A percentile compares a stretch with the other conserved stretches of the same genome.
phyloP scores from a whole-genome alignment of 2,329 filamentous ascomycete genomes.

The Neofusicoccum sp. region DNA sequence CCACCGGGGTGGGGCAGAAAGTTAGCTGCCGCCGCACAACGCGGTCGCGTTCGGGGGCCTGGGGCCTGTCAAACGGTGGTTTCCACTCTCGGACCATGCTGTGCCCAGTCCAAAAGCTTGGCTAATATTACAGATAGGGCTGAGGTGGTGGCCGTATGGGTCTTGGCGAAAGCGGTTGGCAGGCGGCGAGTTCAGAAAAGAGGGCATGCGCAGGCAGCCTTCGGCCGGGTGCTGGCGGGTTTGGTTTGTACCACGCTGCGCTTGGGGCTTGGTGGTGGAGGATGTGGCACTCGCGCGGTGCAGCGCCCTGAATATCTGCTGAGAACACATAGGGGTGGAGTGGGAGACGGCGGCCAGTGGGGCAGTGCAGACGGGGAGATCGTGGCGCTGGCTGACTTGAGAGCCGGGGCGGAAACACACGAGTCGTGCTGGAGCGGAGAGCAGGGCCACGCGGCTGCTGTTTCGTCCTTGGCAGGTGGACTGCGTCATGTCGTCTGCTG shows the following conservation, averaged over 20 bases:
- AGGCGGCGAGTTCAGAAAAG: not conserved
- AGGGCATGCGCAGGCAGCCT: not conserved
- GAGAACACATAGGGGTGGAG: not conserved
- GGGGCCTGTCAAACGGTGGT: not conserved
- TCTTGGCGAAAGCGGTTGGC: not conserved
- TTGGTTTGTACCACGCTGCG: not conserved
- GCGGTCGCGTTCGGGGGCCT: not conserved
- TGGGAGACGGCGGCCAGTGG: not conserved
- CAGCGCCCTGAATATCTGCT: not conserved
- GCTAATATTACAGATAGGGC: not conserved
- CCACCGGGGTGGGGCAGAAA: too few species aligned
- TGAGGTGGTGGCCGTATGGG: not conserved
- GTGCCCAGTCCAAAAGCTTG: conserved; percentile 4
- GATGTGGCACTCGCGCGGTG: not conserved
- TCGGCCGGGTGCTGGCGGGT: not conserved
- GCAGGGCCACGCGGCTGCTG: not conserved
- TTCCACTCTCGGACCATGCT: not conserved
- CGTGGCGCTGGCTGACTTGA: not conserved
- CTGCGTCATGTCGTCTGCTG: not conserved
- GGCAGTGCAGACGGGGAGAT: not conserved
- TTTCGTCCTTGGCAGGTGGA: not conserved
- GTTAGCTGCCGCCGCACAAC: too few species aligned
- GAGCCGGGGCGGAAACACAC: not conserved
- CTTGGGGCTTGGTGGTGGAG: not conserved
- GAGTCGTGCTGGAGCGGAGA: not conserved